Base-by-base conservation (phyloP, 1,284 basidiomycete species). In the Baeospora myosura region DNA sequence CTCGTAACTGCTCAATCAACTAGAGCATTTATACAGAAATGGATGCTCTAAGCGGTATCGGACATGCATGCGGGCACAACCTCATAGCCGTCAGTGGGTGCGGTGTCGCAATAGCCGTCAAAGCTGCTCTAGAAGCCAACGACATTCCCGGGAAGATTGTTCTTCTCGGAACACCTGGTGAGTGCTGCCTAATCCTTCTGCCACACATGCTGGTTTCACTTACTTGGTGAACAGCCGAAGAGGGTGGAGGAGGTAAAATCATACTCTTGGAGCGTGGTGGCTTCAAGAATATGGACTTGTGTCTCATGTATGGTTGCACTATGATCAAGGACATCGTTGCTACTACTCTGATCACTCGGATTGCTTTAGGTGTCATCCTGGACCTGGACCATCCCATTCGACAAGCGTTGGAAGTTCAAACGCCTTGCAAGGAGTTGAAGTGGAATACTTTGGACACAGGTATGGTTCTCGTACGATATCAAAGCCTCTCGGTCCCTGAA, bases 131-230 rank as follows among this genome's bases (percentile, higher is more conserved):
- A 52, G 62, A 77, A 56, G 67, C 75, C 44, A 74, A 81, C 52
- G 61, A 79, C 50, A 68, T 88, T 28, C 53, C 79, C 1, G 91
- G 88, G 1, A 85, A 71, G 41, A 69, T 94, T 11, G 65, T 91
- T 34, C 69, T 94, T 22, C 68, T 94, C 3, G 90, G 91, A 18
- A 94, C 91, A 3, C 90, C 91, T 44, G 83, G 83, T 83, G 61
- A 45, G 56, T 52, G 44, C 30, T 37, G 41, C 29, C 33, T 42
- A 22, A 21, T 40, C 12, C 3, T 16, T 14, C 26, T 14, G 10
- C 2, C 10, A 16, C 21, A 8, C 16, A 14, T 7, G 31, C 16
- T 14, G 21, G 21, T 29, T 21, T 22, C 39, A 36, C 42, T 38
- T 11, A 36, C 46, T 43, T n/a, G n/a, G n/a, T n/a, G n/a, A n/a